Percentiles rank a stretch among this genome's conserved stretches.
phyloP scores from a whole-genome alignment of 192 early-diverging fungal genomes.

The Coemansia sp. region DNA sequence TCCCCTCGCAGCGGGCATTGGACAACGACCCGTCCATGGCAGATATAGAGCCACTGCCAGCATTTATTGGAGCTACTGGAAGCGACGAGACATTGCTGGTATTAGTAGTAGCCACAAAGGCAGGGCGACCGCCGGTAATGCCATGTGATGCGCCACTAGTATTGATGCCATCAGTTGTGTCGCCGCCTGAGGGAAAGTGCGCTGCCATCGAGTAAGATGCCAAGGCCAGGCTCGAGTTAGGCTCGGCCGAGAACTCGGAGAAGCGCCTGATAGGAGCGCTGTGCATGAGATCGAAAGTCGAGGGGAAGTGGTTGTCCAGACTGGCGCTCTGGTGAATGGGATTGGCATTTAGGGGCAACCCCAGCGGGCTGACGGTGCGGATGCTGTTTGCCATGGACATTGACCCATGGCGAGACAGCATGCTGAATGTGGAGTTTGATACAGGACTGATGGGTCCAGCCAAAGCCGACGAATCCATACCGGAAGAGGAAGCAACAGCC shows the following conservation, averaged over 20 bases:
- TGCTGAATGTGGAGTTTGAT: conserved; percentile 31
- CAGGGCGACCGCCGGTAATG: background rate
- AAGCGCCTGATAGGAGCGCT: conserved; percentile 27
- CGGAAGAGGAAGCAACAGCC: background rate
- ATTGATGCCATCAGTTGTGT: conserved; percentile 17
- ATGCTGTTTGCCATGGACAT: conserved; percentile 34
- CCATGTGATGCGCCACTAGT: conserved; percentile 36
- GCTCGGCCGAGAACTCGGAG: conserved; percentile 32
- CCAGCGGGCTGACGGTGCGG: conserved; percentile 47
- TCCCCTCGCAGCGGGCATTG: background rate
- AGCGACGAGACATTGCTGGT: conserved; percentile 14
- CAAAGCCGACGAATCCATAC: conserved; percentile 12
- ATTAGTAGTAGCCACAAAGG: background rate
- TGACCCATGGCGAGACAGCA: conserved; percentile 50
- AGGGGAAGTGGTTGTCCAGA: conserved; percentile 39
- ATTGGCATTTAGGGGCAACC: conserved; percentile 33
- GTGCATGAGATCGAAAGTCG: conserved; percentile 16
- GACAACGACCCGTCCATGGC: background rate
- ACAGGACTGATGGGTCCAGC: conserved; percentile 34
- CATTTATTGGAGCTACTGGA: background rate
- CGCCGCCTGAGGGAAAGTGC: conserved; percentile 12
- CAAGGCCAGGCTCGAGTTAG: conserved; percentile 22
- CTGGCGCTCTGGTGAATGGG: conserved; percentile 46
- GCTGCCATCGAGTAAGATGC: conserved; percentile 38
- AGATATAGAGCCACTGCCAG: background rate